phyloP scores from a whole-genome alignment of 140 eudicot genomes.

The Stevia rebaudiana region DNA sequence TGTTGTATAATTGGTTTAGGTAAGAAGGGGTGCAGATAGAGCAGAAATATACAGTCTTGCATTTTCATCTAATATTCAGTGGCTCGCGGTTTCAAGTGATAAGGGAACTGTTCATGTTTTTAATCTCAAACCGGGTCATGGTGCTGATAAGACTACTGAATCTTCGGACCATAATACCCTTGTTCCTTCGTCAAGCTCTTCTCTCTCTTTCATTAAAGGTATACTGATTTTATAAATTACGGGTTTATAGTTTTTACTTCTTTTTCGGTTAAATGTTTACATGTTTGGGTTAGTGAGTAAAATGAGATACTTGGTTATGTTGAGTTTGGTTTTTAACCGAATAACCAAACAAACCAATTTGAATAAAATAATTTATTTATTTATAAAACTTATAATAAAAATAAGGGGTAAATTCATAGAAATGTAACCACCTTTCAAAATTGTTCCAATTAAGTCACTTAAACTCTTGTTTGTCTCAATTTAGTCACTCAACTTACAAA shows the following conservation, averaged over 20 bases:
- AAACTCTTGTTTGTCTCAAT: too few species aligned
- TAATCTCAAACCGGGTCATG: slow-evolving; percentile 52
- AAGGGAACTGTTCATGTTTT: slow-evolving; percentile 97
- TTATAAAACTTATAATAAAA: too few species aligned
- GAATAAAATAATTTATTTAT: background rate
- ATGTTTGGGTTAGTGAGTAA: background rate
- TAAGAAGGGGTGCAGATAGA: slow-evolving; percentile 93
- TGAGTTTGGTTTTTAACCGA: too few species aligned
- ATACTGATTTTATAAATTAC: slow-evolving; percentile 9
- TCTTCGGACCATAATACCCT: slow-evolving; percentile 34
- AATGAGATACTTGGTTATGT: too few species aligned
- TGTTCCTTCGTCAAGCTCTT: slow-evolving; percentile 46
- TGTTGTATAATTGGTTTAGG: slow-evolving; percentile 38
- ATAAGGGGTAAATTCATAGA: too few species aligned
- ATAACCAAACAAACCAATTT: background rate
- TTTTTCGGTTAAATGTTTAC: background rate
- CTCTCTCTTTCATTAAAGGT: slow-evolving; percentile 90
- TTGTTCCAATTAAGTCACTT: too few species aligned
- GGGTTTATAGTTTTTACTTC: background rate
- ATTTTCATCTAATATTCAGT: slow-evolving; percentile 66
- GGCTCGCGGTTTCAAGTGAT: slow-evolving; percentile 95
- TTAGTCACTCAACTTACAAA: too few species aligned
- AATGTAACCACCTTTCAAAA: too few species aligned
- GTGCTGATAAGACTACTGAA: slow-evolving; percentile 28
- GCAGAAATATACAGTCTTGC: slow-evolving; percentile 88